Base-by-base conservation (phyloP, 148 eudicot genomes). In the Pouteria glomerata region DNA sequence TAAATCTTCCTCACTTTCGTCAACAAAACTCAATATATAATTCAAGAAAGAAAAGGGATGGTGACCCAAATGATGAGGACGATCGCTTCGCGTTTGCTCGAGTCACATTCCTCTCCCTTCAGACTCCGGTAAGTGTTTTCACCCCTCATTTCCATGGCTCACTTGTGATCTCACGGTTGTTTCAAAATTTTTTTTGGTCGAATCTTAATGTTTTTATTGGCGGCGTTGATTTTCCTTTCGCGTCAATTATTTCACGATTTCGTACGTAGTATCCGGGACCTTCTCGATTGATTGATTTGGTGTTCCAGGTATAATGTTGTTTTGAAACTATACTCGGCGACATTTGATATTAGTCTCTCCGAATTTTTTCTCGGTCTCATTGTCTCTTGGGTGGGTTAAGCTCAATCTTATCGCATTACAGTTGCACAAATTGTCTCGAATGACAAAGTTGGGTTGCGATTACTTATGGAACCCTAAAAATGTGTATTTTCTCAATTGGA, bases 31-130 rank as follows among this genome's bases (percentile, higher is more conserved):
- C n/a, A n/a, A n/a, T n/a, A n/a, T n/a, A n/a, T n/a, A n/a, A n/a
- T n/a, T n/a, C n/a, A n/a, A n/a, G n/a, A n/a, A 14, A 29, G 61
- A 57, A 6, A 29, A 2, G 23, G 13, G 19, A 19, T 15, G 16
- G 23, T 0, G 7, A 65, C 1, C 30, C 45, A 16, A 60, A 53
- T 63, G 57, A 66, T 66, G 77, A 74, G 48, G 71, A 23, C 72
- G 65, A 47, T 74, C 44, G 71, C 47, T 66, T 86, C 85, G 33
- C 87, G 89, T 19, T 61, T 86, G 72, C 76, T 86, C 66, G 80
- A 81, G 2, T 70, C 81, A 26, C 77, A 76, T 18, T 50, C 61
- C 61, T 74, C 83, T 57, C 70, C 78, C 55, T 79, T 80, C 70
- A 79, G 58, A 59, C 69, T 77, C 76, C 48, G 69, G 87, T 86